These are phyloP conservation scores for Porpolomopsis calyptriformis DNA, from an alignment of 768 basidiomycete species.

Conservation along the genomic window DNA sequence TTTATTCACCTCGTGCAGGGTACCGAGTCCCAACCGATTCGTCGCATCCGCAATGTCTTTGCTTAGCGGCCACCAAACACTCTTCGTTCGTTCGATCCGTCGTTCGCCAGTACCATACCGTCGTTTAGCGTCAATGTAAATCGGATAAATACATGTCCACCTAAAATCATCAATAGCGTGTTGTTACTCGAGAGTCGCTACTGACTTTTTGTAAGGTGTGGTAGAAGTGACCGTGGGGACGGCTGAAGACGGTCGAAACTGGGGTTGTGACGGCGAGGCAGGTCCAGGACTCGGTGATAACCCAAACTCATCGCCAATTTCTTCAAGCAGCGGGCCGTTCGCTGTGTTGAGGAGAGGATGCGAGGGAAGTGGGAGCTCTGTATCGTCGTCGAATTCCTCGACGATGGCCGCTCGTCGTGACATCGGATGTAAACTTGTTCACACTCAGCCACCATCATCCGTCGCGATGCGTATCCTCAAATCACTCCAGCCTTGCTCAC, in stretches of 20 bases:
- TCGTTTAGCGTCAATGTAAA: slow-evolving; percentile 93
- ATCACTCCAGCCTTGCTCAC: background rate
- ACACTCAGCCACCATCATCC: slow-evolving; percentile 21
- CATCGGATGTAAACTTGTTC: slow-evolving; percentile 6
- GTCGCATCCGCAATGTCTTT: slow-evolving; percentile 87
- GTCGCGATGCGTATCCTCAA: slow-evolving; percentile 15
- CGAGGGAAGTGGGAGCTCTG: slow-evolving; percentile 74
- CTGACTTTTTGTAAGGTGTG: slow-evolving; percentile 76
- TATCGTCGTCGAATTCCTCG: slow-evolving; percentile 91
- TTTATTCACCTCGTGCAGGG: slow-evolving; percentile 84
- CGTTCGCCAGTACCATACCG: slow-evolving; percentile 77
- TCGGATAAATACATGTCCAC: slow-evolving; percentile 94
- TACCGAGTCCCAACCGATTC: slow-evolving; percentile 61
- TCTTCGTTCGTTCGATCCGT: slow-evolving; percentile 65
- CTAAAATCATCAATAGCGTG: slow-evolving; percentile 28
- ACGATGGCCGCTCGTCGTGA: slow-evolving; percentile 56
- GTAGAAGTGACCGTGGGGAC: slow-evolving; percentile 51
- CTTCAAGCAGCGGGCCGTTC: slow-evolving; percentile 69
- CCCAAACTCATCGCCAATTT: slow-evolving; percentile 46
- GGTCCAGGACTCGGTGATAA: slow-evolving; percentile 37
- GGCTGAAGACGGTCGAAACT: slow-evolving; percentile 18
- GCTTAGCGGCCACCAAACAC: slow-evolving; percentile 92
- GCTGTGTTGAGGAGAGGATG: slow-evolving; percentile 51
- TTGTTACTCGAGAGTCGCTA: slow-evolving; percentile 12
- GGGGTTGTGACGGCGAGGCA: slow-evolving; percentile 38